A percentile compares a stretch with the other conserved stretches of the same genome.
Evolutionary conservation across 345 rosid genomes (phyloP).

Genomic region (Viola odorata): DNA sequence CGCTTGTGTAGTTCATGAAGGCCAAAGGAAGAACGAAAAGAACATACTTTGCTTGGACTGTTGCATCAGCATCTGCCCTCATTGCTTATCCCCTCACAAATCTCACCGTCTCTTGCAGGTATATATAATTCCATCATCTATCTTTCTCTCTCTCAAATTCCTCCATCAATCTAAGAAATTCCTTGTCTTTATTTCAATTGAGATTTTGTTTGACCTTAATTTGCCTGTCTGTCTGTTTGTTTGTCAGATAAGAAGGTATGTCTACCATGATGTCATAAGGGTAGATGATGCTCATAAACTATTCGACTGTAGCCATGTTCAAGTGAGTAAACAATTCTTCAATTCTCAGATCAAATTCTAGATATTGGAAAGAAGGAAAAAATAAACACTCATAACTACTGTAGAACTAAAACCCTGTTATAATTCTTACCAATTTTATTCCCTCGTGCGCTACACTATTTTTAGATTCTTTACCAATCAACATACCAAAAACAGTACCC

Average conservation of each 20-base stretch:
- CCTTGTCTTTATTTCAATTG: not conserved
- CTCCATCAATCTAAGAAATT: not conserved
- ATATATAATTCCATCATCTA: not conserved
- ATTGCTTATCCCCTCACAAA: slow-evolving; percentile 58
- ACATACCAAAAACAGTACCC: too few species aligned
- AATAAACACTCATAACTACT: too few species aligned
- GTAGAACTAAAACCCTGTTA: too few species aligned
- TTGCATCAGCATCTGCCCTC: slow-evolving; percentile 70
- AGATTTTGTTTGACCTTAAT: not conserved
- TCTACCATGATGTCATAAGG: slow-evolving; percentile 72
- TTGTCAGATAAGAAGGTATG: slow-evolving; percentile 80
- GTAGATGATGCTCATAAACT: slow-evolving; percentile 63
- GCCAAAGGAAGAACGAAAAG: slow-evolving; percentile 69
- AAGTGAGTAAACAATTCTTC: slow-evolving; percentile 35
- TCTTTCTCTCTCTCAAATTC: not conserved
- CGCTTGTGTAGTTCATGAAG: slow-evolving; percentile 64
- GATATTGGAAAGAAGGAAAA: not conserved
- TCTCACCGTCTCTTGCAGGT: slow-evolving; percentile 86
- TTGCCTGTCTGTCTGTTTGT: not conserved
- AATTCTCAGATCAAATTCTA: not conserved
- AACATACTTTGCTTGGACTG: slow-evolving; percentile 79
- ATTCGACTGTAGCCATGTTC: slow-evolving; percentile 72
- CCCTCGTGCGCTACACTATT: too few species aligned
- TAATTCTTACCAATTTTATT: too few species aligned
- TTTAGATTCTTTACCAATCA: too few species aligned